These are phyloP conservation scores for Xylariaceae sp. DNA, from an alignment of 2,329 filamentous ascomycete species.

Conservation along the genomic window DNA sequence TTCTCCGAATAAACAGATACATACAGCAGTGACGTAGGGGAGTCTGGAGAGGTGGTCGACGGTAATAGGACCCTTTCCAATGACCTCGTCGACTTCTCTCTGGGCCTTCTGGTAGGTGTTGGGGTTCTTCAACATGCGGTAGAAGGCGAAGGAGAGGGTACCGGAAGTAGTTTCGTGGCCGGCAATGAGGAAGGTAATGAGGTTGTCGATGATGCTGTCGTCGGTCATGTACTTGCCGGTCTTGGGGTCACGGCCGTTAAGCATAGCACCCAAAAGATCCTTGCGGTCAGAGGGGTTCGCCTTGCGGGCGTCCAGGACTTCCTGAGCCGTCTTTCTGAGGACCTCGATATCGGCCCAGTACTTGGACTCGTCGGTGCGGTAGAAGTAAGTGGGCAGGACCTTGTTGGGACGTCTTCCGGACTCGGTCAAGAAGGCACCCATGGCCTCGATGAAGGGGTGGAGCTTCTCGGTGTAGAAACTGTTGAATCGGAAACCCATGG, in stretches of 20 bases:
- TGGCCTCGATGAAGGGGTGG: conserved; percentile 65
- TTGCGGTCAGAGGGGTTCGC: conserved; percentile 52
- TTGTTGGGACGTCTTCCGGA: conserved; percentile 47
- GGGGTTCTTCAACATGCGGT: conserved; percentile 60
- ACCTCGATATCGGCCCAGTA: conserved; percentile 50
- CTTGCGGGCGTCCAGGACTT: conserved; percentile 57
- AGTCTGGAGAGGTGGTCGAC: conserved; percentile 60
- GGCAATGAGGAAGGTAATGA: conserved; percentile 67
- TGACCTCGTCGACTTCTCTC: conserved; percentile 60
- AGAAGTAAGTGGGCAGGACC: conserved; percentile 46
- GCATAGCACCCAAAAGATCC: conserved; percentile 66
- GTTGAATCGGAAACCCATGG: conserved; percentile 71
- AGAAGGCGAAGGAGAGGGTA: conserved; percentile 59
- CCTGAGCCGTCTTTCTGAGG: conserved; percentile 50
- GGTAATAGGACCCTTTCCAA: conserved; percentile 53
- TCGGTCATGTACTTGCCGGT: conserved; percentile 62
- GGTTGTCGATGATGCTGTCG: conserved; percentile 60
- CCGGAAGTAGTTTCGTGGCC: conserved; percentile 69
- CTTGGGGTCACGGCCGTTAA: conserved; percentile 60
- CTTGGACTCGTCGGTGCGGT: conserved; percentile 44
- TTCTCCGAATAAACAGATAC: conserved; percentile 13
- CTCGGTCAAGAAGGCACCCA: conserved; percentile 58
- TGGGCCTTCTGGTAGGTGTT: conserved; percentile 55
- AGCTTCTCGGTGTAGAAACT: conserved; percentile 63
- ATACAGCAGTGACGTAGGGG: conserved; percentile 57